phyloP scores from a whole-genome alignment of 352 stramenopile genomes.

The Globisporangium mamillatum region DNA sequence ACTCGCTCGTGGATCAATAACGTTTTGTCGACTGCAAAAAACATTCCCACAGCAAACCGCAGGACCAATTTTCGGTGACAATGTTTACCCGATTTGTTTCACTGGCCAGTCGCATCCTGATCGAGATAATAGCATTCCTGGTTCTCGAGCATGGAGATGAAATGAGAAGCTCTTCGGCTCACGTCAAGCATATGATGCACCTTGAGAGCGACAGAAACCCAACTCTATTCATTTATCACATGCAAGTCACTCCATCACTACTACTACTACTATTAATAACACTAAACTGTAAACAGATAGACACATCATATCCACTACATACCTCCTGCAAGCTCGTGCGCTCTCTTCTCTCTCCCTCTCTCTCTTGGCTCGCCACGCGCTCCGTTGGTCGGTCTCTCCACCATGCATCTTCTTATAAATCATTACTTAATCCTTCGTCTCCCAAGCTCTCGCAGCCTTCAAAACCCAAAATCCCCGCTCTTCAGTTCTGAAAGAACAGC shows the following conservation, averaged over 20 bases:
- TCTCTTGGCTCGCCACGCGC: background rate
- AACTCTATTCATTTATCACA: background rate
- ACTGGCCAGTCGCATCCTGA: too few species aligned
- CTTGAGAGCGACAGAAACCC: too few species aligned
- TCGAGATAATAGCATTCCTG: too few species aligned
- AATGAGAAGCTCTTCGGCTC: too few species aligned
- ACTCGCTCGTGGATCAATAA: too few species aligned
- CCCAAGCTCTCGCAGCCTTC: background rate
- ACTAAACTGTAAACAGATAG: background rate
- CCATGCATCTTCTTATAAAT: background rate
- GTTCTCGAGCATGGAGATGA: too few species aligned
- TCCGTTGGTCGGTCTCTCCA: background rate
- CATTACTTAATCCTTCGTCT: background rate
- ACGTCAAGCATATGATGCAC: too few species aligned
- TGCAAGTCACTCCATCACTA: background rate
- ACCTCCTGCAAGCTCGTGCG: background rate
- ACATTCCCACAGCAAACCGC: too few species aligned
- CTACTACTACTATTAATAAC: too few species aligned
- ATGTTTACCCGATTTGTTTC: too few species aligned
- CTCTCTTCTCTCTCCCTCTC: background rate
- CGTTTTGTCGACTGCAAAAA: too few species aligned
- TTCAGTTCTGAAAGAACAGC: slow-evolving; percentile 2
- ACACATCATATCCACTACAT: background rate
- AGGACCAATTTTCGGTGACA: too few species aligned
- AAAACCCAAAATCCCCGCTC: background rate